Evolutionary conservation across 2,329 filamentous ascomycete species (phyloP).

Genomic region (Didymella pinodella): DNA sequence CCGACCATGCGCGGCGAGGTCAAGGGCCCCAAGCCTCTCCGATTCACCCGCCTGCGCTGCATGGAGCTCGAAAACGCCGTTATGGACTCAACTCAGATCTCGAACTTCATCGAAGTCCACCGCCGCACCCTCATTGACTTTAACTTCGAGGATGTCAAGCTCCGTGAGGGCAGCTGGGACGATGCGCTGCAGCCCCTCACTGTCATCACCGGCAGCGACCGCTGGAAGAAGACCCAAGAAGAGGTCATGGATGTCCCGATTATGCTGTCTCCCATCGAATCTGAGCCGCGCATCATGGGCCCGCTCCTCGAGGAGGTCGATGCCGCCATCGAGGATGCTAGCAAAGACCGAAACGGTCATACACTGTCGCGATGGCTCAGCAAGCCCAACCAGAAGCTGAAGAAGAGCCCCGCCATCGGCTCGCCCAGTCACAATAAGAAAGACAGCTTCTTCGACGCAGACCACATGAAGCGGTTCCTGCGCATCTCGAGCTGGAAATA

Average conservation of each 20-base stretch:
- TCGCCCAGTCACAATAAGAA: constrained; percentile 29
- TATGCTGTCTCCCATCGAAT: constrained; percentile 46
- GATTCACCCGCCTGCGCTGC: constrained; percentile 71
- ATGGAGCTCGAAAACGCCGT: constrained; percentile 76
- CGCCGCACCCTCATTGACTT: constrained; percentile 75
- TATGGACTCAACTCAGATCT: constrained; percentile 75
- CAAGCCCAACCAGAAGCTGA: constrained; percentile 33
- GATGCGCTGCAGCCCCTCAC: constrained; percentile 79
- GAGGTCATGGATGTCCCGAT: constrained; percentile 54
- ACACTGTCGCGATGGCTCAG: constrained; percentile 46
- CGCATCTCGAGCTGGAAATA: constrained; percentile 46
- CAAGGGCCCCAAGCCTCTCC: constrained; percentile 55
- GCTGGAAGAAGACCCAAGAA: constrained; percentile 52
- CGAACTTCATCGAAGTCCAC: constrained; percentile 72
- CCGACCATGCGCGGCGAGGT: constrained; percentile 45
- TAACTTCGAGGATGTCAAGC: constrained; percentile 77
- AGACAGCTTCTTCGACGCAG: constrained; percentile 48
- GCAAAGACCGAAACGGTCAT: constrained; percentile 31
- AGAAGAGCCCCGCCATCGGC: constrained; percentile 23
- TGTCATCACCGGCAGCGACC: constrained; percentile 52
- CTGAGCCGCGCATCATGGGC: constrained; percentile 47
- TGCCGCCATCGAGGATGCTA: constrained; percentile 35
- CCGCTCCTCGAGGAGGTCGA: constrained; percentile 46
- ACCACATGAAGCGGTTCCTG: constrained; percentile 49
- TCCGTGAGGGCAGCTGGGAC: constrained; percentile 79